These are phyloP conservation scores for Asterophora parasitica DNA, from an alignment of 768 basidiomycete species.

Conservation along the genomic window DNA sequence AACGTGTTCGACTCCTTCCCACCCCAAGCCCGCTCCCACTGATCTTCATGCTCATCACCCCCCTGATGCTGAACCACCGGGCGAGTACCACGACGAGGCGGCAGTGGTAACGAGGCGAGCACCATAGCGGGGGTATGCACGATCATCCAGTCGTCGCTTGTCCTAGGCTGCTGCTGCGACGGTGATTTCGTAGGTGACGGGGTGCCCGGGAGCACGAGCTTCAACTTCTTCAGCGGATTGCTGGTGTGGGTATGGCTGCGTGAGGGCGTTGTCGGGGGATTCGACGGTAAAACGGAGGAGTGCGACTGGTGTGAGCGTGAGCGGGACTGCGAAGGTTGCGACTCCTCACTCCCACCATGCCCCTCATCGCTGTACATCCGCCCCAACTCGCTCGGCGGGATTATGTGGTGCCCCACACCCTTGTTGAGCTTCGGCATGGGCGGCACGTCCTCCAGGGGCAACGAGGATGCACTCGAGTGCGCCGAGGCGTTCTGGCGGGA, in stretches of 20 bases:
- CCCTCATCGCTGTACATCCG: constrained; percentile 28
- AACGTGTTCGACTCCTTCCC: background rate
- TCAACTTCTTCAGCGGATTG: constrained; percentile 3
- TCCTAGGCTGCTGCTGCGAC: background rate
- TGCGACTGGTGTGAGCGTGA: background rate
- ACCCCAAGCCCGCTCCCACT: constrained; percentile 11
- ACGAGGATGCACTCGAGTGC: constrained; percentile 56
- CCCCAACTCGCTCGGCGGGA: constrained; percentile 52
- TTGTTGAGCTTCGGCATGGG: constrained; percentile 30
- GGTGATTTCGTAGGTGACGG: background rate
- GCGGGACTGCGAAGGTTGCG: background rate
- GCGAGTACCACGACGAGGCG: constrained; percentile 24
- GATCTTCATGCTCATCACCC: background rate
- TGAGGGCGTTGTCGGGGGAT: background rate
- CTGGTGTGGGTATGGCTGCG: background rate
- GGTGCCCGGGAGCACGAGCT: constrained; percentile 1
- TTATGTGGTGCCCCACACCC: constrained; percentile 39
- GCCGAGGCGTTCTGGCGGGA: constrained; percentile 34
- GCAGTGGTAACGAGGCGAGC: constrained; percentile 33
- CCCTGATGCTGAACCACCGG: background rate
- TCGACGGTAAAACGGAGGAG: too few species aligned
- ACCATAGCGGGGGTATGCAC: constrained; percentile 30
- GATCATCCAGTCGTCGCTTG: constrained; percentile 29
- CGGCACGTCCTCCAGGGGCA: constrained; percentile 24
- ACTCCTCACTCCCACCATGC: background rate